These are phyloP conservation scores for Penicillium turbatum DNA, from an alignment of 495 filamentous ascomycete species.

Conservation along the genomic window DNA sequence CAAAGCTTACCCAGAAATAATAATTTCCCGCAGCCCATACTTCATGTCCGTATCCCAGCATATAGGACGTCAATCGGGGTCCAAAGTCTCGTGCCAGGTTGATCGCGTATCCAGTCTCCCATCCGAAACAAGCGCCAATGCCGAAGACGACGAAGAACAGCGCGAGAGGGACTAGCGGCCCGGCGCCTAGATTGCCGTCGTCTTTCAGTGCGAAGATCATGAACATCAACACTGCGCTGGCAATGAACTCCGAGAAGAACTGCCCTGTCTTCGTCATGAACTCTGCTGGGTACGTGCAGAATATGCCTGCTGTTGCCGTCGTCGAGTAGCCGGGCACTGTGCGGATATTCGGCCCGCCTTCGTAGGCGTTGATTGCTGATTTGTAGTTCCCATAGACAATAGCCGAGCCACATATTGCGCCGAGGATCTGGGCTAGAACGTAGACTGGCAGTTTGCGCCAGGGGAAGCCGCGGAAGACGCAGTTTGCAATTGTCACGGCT, in stretches of 20 bases:
- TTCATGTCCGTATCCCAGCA: constrained; percentile 58
- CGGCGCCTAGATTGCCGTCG: constrained; percentile 48
- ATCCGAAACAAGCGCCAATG: constrained; percentile 64
- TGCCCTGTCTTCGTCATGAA: constrained; percentile 56
- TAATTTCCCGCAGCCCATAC: constrained; percentile 61
- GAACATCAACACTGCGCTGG: constrained; percentile 59
- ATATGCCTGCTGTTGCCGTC: constrained; percentile 60
- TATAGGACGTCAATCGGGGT: constrained; percentile 56
- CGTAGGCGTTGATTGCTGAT: constrained; percentile 50
- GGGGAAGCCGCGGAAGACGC: constrained; percentile 56
- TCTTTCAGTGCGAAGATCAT: constrained; percentile 65
- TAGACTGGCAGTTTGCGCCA: constrained; percentile 58
- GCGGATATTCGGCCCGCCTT: constrained; percentile 49
- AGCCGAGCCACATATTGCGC: constrained; percentile 50
- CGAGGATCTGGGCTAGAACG: constrained; percentile 49
- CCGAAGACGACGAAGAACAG: constrained; percentile 64
- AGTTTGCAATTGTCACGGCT: constrained; percentile 60
- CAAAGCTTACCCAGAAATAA: constrained; percentile 57
- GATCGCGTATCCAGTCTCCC: constrained; percentile 66
- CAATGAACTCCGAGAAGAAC: constrained; percentile 64
- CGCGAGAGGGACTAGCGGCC: constrained; percentile 48
- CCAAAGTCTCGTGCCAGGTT: constrained; percentile 66
- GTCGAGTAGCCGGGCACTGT: constrained; percentile 53
- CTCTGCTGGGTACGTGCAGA: constrained; percentile 60
- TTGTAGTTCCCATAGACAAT: constrained; percentile 57